Evolutionary conservation across 78 protist genomes (phyloP).

Genomic region (Planoprotostelium fungivorum): DNA sequence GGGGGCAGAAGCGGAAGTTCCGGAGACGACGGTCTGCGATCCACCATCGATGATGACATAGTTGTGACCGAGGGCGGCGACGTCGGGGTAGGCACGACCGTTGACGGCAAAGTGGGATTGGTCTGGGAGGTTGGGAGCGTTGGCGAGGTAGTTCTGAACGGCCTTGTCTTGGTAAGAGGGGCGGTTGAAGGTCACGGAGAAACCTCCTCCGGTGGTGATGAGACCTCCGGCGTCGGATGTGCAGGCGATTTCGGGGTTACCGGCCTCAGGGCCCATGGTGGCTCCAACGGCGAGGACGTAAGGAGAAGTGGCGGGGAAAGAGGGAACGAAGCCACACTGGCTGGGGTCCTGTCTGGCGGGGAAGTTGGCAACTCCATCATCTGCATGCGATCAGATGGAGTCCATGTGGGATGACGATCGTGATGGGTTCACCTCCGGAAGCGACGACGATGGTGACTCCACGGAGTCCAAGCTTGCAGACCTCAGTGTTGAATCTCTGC

Average conservation of each 20-base stretch:
- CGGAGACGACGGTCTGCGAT: conserved; percentile 9
- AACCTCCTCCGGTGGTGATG: conserved; percentile 64
- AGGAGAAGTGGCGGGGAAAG: conserved; percentile 44
- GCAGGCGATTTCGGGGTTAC: background rate
- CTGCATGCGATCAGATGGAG: too few species aligned
- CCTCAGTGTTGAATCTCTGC: conserved; percentile 3
- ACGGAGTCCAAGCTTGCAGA: background rate
- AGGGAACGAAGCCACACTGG: conserved; percentile 15
- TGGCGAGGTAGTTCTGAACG: conserved; percentile 18
- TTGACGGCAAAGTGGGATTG: conserved; percentile 1
- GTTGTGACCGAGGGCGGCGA: conserved; percentile 48
- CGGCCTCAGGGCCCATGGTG: conserved; percentile 6
- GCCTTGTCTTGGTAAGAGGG: conserved; percentile 30
- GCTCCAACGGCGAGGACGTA: conserved; percentile 49
- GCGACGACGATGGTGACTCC: conserved; percentile 11
- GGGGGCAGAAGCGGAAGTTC: conserved; percentile 52
- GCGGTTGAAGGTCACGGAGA: conserved; percentile 3
- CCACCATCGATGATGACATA: conserved; percentile 10
- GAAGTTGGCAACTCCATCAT: background rate
- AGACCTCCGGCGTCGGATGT: background rate
- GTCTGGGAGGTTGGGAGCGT: conserved; percentile 21
- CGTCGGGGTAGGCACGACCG: conserved; percentile 52
- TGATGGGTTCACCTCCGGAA: background rate
- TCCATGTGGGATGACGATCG: too few species aligned
- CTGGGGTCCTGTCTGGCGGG: background rate